A percentile compares a stretch with the other conserved stretches of the same genome.
These are phyloP conservation scores for Hymenoscyphus albidus DNA, from an alignment of 2,329 filamentous ascomycete species.

Conservation along the genomic window DNA sequence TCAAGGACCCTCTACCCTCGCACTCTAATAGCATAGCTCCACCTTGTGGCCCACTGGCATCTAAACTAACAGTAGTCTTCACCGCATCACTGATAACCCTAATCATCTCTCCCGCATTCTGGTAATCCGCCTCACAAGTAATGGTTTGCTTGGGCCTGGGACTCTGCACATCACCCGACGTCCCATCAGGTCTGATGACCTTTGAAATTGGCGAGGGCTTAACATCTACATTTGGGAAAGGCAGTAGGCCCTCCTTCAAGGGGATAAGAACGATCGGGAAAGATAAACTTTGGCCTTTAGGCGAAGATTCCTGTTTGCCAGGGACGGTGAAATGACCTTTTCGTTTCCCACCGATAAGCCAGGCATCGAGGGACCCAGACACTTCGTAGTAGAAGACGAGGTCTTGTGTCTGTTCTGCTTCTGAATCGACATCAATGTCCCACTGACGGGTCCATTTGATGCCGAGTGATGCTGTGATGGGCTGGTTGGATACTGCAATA, in stretches of 20 bases:
- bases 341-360: constrained; percentile 80
- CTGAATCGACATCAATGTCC: constrained; percentile 45
- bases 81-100: constrained; percentile 67
- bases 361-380: constrained; percentile 66
- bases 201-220: constrained; percentile 49
- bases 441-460: constrained; percentile 61
- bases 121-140: constrained; percentile 74
- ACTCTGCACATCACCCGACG: constrained; percentile 18
- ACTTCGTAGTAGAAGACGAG: constrained; percentile 83
- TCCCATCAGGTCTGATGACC: constrained; percentile 17
- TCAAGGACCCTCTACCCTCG: constrained; percentile 38
- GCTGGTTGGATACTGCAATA: constrained; percentile 58
- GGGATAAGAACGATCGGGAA: constrained; percentile 77
- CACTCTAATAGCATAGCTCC: constrained; percentile 65
- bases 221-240: constrained; percentile 76
- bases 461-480: constrained; percentile 58
- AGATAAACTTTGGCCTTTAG: constrained; percentile 40
- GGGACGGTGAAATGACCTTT: constrained; percentile 72
- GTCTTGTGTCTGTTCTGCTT: constrained; percentile 34
- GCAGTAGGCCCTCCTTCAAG: constrained; percentile 70
- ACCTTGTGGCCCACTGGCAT: constrained; percentile 61
- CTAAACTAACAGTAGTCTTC: constrained; percentile 69
- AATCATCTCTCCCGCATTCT: constrained; percentile 73
- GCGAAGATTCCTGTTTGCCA: constrained; percentile 39
- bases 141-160: constrained; percentile 32